These are phyloP conservation scores for Fusarium sp. DNA, from an alignment of 2,329 filamentous ascomycete genomes.

Conservation along the genomic window DNA sequence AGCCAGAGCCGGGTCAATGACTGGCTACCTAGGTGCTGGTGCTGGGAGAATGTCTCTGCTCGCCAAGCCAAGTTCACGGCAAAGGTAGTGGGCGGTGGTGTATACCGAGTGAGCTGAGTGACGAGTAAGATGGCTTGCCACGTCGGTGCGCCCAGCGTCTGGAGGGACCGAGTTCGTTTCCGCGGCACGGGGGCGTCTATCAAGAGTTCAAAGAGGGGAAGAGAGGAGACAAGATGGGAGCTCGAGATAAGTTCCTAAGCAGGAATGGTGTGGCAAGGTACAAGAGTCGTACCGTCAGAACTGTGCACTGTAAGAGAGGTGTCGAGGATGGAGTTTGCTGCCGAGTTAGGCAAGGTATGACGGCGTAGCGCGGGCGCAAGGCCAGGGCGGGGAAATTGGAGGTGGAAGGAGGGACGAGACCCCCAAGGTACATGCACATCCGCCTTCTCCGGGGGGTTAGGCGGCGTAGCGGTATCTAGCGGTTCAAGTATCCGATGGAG, in stretches of 20 bases:
- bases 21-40: background rate
- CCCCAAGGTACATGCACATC: conserved; percentile 20
- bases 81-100: background rate
- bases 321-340: conserved; percentile 18
- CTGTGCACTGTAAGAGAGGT: conserved; percentile 17
- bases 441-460: background rate
- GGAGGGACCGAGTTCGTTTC: background rate
- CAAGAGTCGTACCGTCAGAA: conserved; percentile 6
- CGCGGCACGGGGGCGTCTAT: conserved; percentile 14
- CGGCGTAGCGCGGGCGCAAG: conserved; percentile 45
- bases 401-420: conserved; percentile 35
- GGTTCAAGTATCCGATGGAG: conserved; percentile 4
- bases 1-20: conserved; percentile 2
- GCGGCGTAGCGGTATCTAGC: background rate
- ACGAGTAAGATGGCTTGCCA: conserved; percentile 29
- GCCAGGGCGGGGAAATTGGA: conserved; percentile 48
- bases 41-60: background rate
- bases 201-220: conserved; percentile 33
- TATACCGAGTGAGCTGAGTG: conserved; percentile 16
- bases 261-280: conserved; percentile 40
- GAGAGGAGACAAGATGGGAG: conserved; percentile 30
- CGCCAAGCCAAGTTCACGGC: background rate
- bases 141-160: conserved; percentile 14
- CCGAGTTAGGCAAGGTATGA: conserved; percentile 33
- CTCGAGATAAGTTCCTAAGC: background rate